phyloP scores from a whole-genome alignment of 441 rosid species.

The Adansonia madagascariensis region DNA sequence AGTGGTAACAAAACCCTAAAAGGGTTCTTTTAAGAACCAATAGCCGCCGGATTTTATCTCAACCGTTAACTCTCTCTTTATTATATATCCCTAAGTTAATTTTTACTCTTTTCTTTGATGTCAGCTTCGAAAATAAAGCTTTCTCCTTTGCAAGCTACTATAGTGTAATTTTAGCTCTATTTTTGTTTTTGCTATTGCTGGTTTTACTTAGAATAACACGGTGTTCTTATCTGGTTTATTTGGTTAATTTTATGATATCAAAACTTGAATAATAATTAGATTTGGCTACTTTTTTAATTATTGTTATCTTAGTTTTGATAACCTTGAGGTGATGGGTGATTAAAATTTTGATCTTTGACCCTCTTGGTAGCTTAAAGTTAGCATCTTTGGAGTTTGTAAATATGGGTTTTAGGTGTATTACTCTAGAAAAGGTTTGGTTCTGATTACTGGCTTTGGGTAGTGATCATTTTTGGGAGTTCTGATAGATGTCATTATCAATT shows the following conservation, averaged over 20 bases:
- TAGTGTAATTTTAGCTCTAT: slow-evolving; percentile 5
- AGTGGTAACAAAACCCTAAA: slow-evolving; percentile 69
- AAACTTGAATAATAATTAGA: slow-evolving; percentile 1
- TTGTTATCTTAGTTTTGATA: slow-evolving; percentile 22
- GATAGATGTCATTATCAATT: slow-evolving; percentile 40
- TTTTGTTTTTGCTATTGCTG: not conserved
- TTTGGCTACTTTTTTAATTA: slow-evolving; percentile 15
- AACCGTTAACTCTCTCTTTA: slow-evolving; percentile 42
- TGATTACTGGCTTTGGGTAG: slow-evolving; percentile 37
- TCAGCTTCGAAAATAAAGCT: slow-evolving; percentile 19
- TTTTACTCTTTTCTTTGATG: slow-evolving; percentile 19
- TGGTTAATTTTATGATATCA: slow-evolving; percentile 9
- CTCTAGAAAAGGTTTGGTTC: slow-evolving; percentile 35
- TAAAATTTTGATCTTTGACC: slow-evolving; percentile 36
- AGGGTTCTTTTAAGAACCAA: slow-evolving; percentile 74
- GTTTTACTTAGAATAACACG: slow-evolving; percentile 30
- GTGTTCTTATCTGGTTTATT: slow-evolving; percentile 14
- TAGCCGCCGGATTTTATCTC: slow-evolving; percentile 74
- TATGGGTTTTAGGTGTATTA: slow-evolving; percentile 35
- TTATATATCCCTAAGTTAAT: slow-evolving; percentile 18
- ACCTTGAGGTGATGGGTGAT: slow-evolving; percentile 18
- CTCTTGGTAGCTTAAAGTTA: slow-evolving; percentile 30
- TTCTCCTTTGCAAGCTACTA: slow-evolving; percentile 32
- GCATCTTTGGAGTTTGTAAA: slow-evolving; percentile 33
- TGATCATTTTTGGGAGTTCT: slow-evolving; percentile 28